These are phyloP conservation scores for Ustulina deusta DNA, from an alignment of 2,329 filamentous ascomycete genomes.

Conservation along the genomic window DNA sequence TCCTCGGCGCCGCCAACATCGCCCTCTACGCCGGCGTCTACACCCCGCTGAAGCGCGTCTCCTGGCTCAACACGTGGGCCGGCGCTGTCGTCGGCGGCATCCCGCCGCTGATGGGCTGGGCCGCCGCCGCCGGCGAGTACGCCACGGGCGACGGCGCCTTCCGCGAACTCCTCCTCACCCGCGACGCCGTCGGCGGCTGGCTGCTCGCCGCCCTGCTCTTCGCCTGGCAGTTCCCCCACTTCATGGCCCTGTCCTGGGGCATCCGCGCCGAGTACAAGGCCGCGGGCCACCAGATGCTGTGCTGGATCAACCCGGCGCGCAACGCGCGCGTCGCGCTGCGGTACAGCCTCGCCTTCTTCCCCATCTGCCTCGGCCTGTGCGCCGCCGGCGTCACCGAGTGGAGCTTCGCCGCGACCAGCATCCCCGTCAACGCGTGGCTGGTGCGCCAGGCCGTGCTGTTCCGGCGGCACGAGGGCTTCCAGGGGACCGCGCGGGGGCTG, in stretches of 20 bases:
- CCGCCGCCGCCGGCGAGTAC: slow-evolving; percentile 89
- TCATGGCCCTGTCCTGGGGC: slow-evolving; percentile 91
- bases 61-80: slow-evolving; percentile 92
- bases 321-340: slow-evolving; percentile 89
- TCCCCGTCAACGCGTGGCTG: slow-evolving; percentile 88
- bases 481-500: slow-evolving; percentile 82
- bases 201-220: slow-evolving; percentile 85
- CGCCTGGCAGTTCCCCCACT: slow-evolving; percentile 98
- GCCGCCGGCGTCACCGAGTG: slow-evolving; percentile 85
- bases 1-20: slow-evolving; percentile 87
- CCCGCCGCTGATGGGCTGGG: slow-evolving; percentile 97
- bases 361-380: slow-evolving; percentile 84
- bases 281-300: slow-evolving; percentile 78
- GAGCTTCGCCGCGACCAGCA: slow-evolving; percentile 83
- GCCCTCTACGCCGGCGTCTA: slow-evolving; percentile 91
- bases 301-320: slow-evolving; percentile 85
- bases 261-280: slow-evolving; percentile 90
- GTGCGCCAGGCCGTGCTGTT: slow-evolving; percentile 82
- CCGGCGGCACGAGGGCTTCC: slow-evolving; percentile 81
- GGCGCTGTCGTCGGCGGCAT: slow-evolving; percentile 94
- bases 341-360: slow-evolving; percentile 87
- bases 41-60: slow-evolving; percentile 90
- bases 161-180: slow-evolving; percentile 79
- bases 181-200: slow-evolving; percentile 83
- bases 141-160: slow-evolving; percentile 81